These are phyloP conservation scores for Akanthomyces muscarius DNA, from an alignment of 2,329 filamentous ascomycete species.

Conservation along the genomic window DNA sequence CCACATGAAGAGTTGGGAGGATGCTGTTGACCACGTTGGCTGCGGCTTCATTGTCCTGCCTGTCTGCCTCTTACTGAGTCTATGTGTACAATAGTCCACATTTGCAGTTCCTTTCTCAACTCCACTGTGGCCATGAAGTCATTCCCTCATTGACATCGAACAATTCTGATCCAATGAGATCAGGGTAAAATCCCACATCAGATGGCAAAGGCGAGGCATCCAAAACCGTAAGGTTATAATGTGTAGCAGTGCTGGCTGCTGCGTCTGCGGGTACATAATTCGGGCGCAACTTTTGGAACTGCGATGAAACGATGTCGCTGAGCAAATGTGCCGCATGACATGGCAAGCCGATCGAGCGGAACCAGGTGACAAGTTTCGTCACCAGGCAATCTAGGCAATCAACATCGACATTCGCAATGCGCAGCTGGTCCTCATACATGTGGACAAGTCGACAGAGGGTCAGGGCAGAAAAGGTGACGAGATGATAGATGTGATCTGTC, in stretches of 20 bases:
- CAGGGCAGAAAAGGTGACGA: constrained; percentile 27
- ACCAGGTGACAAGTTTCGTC: constrained; percentile 23
- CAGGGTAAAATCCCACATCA: no score
- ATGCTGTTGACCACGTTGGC: no score
- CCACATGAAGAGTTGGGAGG: no score
- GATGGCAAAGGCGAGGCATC: no score
- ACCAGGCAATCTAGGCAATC: constrained; percentile 14
- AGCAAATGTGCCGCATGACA: constrained; percentile 27
- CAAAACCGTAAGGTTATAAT: no score
- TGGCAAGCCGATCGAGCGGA: constrained; percentile 23
- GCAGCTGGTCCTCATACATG: constrained; percentile 23
- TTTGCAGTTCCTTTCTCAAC: no score
- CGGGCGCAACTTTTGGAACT: constrained; percentile 23
- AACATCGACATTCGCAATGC: constrained; percentile 20
- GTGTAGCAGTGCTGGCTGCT: not conserved
- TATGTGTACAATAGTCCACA: no score
- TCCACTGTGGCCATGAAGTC: no score
- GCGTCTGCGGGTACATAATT: not conserved
- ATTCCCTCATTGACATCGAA: no score
- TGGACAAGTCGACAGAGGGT: constrained; percentile 24
- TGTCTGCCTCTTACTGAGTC: no score
- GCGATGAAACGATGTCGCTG: constrained; percentile 23
- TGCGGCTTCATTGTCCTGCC: no score
- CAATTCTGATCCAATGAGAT: no score
- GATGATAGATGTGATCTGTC: constrained; percentile 29